Percentiles rank a stretch among this genome's conserved stretches.
Evolutionary conservation across 768 basidiomycete genomes (phyloP).

Genomic region (Russula abietina): DNA sequence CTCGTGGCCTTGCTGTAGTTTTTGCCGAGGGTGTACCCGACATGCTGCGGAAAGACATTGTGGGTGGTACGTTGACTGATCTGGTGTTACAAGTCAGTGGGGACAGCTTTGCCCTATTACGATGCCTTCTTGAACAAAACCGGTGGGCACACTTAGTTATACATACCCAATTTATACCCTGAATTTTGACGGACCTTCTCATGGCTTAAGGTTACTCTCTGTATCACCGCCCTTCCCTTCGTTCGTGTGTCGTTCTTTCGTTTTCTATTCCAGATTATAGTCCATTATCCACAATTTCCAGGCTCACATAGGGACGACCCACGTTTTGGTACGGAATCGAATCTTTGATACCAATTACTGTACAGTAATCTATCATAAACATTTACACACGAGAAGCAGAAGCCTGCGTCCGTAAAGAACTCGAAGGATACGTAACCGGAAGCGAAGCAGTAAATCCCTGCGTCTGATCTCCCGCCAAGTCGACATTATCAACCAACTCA

Average conservation of each 20-base stretch:
- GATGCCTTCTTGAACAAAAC: neutral
- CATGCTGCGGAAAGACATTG: neutral
- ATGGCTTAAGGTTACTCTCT: neutral
- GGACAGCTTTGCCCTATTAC: constrained; percentile 3
- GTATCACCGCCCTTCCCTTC: neutral
- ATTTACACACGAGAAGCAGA: neutral
- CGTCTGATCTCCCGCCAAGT: constrained; percentile 11
- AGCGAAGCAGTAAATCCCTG: neutral
- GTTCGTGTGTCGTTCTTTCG: neutral
- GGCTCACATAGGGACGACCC: neutral
- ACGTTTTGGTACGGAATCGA: neutral
- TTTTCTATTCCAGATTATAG: neutral
- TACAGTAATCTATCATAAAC: neutral
- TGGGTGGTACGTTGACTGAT: neutral
- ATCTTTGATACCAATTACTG: neutral
- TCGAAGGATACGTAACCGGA: neutral
- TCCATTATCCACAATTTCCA: neutral
- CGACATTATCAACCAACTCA: neutral
- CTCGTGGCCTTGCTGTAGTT: constrained; percentile 18
- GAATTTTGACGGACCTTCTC: neutral
- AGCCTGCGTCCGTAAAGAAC: neutral
- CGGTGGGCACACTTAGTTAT: neutral
- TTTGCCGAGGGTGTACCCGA: constrained; percentile 19
- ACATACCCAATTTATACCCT: neutral
- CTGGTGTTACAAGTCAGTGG: constrained; percentile 2